Evolutionary conservation across 352 stramenopile genomes (phyloP).

Genomic region (Phytophthora colocasiae): DNA sequence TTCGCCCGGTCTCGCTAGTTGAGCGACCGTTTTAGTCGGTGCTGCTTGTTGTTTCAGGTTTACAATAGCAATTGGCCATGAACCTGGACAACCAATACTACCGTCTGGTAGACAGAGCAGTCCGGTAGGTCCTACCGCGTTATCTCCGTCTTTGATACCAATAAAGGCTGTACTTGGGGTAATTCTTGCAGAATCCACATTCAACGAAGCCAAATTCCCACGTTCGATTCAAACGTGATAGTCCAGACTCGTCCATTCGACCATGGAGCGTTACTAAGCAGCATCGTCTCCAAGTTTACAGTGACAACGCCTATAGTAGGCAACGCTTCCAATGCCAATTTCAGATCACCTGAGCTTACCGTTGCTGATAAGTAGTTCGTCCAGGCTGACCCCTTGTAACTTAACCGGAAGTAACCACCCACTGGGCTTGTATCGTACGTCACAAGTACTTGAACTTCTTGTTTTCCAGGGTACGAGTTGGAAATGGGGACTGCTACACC

Average conservation of each 20-base stretch:
- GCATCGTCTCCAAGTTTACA: slow-evolving; percentile 40
- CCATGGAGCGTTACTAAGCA: slow-evolving; percentile 30
- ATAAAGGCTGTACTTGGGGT: slow-evolving; percentile 53
- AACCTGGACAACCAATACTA: slow-evolving; percentile 53
- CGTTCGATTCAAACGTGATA: slow-evolving; percentile 82
- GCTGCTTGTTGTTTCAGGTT: slow-evolving; percentile 13
- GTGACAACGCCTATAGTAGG: slow-evolving; percentile 70
- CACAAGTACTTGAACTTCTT: slow-evolving; percentile 79
- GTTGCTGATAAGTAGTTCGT: slow-evolving; percentile 68
- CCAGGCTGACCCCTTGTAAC: slow-evolving; percentile 77
- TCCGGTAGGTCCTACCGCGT: slow-evolving; percentile 62
- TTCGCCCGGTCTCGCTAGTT: slow-evolving; percentile 51
- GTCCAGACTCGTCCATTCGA: slow-evolving; percentile 67
- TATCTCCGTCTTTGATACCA: slow-evolving; percentile 78
- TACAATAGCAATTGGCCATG: slow-evolving; percentile 39
- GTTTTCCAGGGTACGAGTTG: slow-evolving; percentile 59
- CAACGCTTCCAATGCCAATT: slow-evolving; percentile 66
- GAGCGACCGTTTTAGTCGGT: slow-evolving; percentile 13
- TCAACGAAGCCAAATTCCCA: slow-evolving; percentile 60
- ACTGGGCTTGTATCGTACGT: slow-evolving; percentile 56
- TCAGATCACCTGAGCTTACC: slow-evolving; percentile 43
- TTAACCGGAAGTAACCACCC: slow-evolving; percentile 73
- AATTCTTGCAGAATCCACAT: slow-evolving; percentile 70
- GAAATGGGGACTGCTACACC: slow-evolving; percentile 50
- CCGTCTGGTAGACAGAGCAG: slow-evolving; percentile 49